Evolutionary conservation across 1,139 yeast species (phyloP).

Genomic region (Yamadazyma membranifaciens): DNA sequence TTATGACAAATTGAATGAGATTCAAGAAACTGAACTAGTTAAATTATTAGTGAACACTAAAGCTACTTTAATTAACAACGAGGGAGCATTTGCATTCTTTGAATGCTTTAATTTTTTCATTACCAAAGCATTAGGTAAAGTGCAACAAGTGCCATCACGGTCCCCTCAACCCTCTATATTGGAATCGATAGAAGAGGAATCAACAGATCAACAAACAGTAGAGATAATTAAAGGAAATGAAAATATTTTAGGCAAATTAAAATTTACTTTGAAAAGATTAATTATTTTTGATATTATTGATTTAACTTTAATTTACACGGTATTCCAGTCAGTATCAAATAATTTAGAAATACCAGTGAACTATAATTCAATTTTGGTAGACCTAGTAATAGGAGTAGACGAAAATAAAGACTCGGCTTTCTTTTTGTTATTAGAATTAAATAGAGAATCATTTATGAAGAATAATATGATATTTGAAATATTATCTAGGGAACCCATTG

Average conservation of each 20-base stretch:
- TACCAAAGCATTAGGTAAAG: slow-evolving; percentile 12
- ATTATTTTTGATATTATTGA: slow-evolving; percentile 12
- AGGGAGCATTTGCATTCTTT: slow-evolving; percentile 12
- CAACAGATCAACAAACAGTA: neutral
- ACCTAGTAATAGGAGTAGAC: slow-evolving; percentile 17
- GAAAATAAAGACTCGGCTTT: neutral
- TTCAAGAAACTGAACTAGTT: slow-evolving; percentile 12
- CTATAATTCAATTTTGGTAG: slow-evolving; percentile 12
- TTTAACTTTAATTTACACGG: slow-evolving; percentile 7
- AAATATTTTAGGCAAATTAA: slow-evolving; percentile 4
- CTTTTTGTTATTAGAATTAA: slow-evolving; percentile 2
- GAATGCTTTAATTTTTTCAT: slow-evolving; percentile 15
- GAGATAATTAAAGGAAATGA: neutral
- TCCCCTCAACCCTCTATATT: neutral
- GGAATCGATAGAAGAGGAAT: neutral
- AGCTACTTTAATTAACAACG: slow-evolving; percentile 11
- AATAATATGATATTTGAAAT: slow-evolving; percentile 6
- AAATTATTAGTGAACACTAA: slow-evolving; percentile 22
- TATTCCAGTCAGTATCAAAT: slow-evolving; percentile 10
- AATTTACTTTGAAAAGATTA: slow-evolving; percentile 10
- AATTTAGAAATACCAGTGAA: slow-evolving; percentile 4
- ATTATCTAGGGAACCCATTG: slow-evolving; percentile 3
- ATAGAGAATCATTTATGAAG: slow-evolving; percentile 9
- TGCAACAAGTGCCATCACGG: neutral
- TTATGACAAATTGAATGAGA: slow-evolving; percentile 6